Evolutionary conservation across 1,284 basidiomycete genomes (phyloP).

Genomic region (Puccinia horiana): DNA sequence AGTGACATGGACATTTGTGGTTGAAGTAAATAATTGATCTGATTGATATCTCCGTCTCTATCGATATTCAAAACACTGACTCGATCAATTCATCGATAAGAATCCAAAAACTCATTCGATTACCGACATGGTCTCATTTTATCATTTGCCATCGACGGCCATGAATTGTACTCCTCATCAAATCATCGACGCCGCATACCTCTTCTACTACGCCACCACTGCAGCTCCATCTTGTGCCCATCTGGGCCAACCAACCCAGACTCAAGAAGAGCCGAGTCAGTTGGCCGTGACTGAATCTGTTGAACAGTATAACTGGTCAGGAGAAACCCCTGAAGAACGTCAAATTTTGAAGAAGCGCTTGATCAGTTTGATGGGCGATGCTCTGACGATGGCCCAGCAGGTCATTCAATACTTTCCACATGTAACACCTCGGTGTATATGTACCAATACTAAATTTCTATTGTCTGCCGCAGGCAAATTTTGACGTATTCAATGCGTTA

Average conservation of each 20-base stretch:
- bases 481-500: slow-evolving; percentile 94
- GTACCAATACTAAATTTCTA: neutral
- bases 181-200: slow-evolving; percentile 76
- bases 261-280: slow-evolving; percentile 52
- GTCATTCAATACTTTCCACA: neutral
- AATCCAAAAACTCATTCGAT: slow-evolving; percentile 77
- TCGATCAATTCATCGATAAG: slow-evolving; percentile 60
- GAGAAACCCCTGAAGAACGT: slow-evolving; percentile 15
- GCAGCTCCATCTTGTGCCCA: slow-evolving; percentile 51
- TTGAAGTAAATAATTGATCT: slow-evolving; percentile 74
- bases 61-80: neutral
- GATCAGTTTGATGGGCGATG: slow-evolving; percentile 51
- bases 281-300: slow-evolving; percentile 61
- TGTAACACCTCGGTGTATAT: neutral
- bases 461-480: slow-evolving; percentile 65
- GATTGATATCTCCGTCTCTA: neutral
- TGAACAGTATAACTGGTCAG: slow-evolving; percentile 46
- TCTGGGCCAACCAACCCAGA: slow-evolving; percentile 50
- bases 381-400: slow-evolving; percentile 53
- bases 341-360: slow-evolving; percentile 42
- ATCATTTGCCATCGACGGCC: slow-evolving; percentile 88
- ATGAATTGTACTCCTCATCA: slow-evolving; percentile 65
- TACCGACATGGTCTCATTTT: slow-evolving; percentile 96
- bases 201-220: slow-evolving; percentile 82
- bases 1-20: slow-evolving; percentile 94